A percentile compares a stretch with the other conserved stretches of the same genome.
Evolutionary conservation across 768 basidiomycete species (phyloP).

Genomic region (Trichaptum fuscoviolaceum): DNA sequence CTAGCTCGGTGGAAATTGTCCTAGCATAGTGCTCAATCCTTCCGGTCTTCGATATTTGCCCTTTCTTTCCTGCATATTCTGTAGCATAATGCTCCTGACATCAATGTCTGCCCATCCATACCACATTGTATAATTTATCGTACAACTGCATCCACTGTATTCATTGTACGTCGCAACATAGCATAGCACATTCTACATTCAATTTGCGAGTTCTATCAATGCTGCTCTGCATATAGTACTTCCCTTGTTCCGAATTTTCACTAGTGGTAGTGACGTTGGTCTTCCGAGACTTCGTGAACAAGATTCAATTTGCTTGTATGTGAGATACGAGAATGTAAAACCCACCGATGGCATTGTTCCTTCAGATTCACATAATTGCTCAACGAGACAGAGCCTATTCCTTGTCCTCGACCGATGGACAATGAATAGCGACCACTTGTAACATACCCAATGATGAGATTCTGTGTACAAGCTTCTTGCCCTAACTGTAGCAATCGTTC

Average conservation of each 20-base stretch:
- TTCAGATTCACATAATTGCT: slow-evolving; percentile 43
- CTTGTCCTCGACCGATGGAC: slow-evolving; percentile 70
- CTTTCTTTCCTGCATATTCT: slow-evolving; percentile 2
- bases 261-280: slow-evolving; percentile 30
- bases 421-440: slow-evolving; percentile 84
- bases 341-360: slow-evolving; percentile 31
- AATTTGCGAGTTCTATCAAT: slow-evolving; percentile 32
- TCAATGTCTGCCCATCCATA: background rate
- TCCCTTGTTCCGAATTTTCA: slow-evolving; percentile 62
- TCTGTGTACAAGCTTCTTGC: slow-evolving; percentile 34
- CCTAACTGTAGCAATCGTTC: slow-evolving; percentile 33
- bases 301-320: background rate
- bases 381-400: slow-evolving; percentile 68
- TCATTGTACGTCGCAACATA: slow-evolving; percentile 8
- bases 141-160: slow-evolving; percentile 9
- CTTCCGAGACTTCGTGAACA: slow-evolving; percentile 18
- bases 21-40: slow-evolving; percentile 3
- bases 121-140: slow-evolving; percentile 5
- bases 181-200: slow-evolving; percentile 8
- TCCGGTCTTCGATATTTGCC: background rate
- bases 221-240: slow-evolving; percentile 51
- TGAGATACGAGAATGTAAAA: background rate
- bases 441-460: slow-evolving; percentile 69
- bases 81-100: background rate
- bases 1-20: slow-evolving; percentile 73